Evolutionary conservation across 2,329 filamentous ascomycete species (phyloP).

Genomic region (Colletotrichum zoysiae): DNA sequence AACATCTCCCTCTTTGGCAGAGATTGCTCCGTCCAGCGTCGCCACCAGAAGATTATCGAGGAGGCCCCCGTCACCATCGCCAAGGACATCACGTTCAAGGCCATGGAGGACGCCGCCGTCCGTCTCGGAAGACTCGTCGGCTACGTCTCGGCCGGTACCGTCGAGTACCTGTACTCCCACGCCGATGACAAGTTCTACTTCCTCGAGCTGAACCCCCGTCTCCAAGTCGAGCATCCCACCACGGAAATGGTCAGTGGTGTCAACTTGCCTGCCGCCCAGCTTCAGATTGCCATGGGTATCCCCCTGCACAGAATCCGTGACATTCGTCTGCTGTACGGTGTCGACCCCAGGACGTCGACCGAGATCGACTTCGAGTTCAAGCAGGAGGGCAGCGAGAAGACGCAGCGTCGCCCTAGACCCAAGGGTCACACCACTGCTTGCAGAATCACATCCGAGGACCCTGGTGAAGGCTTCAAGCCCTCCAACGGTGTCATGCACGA

Average conservation of each 20-base stretch:
- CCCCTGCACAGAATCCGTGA: constrained; percentile 95
- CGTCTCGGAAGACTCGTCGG: constrained; percentile 93
- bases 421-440: constrained; percentile 98
- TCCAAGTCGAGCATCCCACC: constrained; percentile 99
- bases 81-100: constrained; percentile 87
- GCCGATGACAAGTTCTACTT: constrained; percentile 99
- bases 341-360: constrained; percentile 86
- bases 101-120: constrained; percentile 97
- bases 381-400: constrained; percentile 83
- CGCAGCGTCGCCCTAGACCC: constrained; percentile 89
- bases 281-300: constrained; percentile 99
- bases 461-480: constrained; percentile 99
- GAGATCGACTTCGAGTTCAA: constrained; percentile 98
- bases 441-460: constrained; percentile 98
- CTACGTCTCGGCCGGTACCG: constrained; percentile 98
- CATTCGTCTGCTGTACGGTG: constrained; percentile 95
- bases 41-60: constrained; percentile 99
- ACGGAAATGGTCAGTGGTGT: constrained; percentile 99
- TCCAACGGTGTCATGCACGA: constrained; percentile 99
- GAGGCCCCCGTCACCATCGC: constrained; percentile 98
- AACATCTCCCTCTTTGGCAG: constrained; percentile 98
- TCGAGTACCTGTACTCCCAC: constrained; percentile 99
- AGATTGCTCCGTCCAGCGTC: constrained; percentile 98
- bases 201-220: constrained; percentile 96
- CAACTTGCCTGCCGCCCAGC: constrained; percentile 95